Evolutionary conservation across 2,329 filamentous ascomycete species (phyloP), one percentile per base, ranked within the genome.

Genomic region (Xylaria digitata): DNA sequence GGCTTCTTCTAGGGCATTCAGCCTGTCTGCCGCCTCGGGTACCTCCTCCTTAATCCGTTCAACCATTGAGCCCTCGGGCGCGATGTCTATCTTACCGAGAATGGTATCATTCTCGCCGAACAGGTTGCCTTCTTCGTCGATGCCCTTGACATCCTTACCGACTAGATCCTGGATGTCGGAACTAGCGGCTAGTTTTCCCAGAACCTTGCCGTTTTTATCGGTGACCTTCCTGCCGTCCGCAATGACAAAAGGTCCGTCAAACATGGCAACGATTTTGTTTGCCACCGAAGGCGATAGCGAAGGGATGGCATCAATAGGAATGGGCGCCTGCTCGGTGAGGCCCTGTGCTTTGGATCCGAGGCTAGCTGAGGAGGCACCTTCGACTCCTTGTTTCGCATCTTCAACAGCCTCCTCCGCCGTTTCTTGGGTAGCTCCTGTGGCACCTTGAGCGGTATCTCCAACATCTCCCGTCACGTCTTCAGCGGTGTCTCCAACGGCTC

Each of bases 101-200:
- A 90, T 82, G 49, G 89, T 88, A 50, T 88, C 88, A 52, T 87
- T 84, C 75, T 84, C 87, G 75, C 89, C 88, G 74, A 89, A 82
- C 63, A 90, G 86, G 73, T 90, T 88, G 21, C 88, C 88, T 77
- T 89, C 82, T 66, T 84, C 84, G 70, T 90, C 89, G 71, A 89
- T 81, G 77, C 89, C 90, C 80, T 89, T 89, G 65, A 89, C 84
- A 19, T 89, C 86, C 69, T 88, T 90, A 68, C 89, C 86, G 15
- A 84, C 78, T 13, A 90, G 77, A 45, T 79, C 77, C 63, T 79
- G 74, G 2, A 76, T 68, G 46, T 78, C 69, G 67, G 75, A 67
- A 21, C 71, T 73, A 17, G 61, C 71, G 8, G 74, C 68, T 2
- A 77, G 60, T 61, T 83, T 83, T 46, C 86, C 86, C 63, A 88